These are phyloP conservation scores for Eimeria sp. DNA, from an alignment of 169 alveolate genomes.

Conservation along the genomic window DNA sequence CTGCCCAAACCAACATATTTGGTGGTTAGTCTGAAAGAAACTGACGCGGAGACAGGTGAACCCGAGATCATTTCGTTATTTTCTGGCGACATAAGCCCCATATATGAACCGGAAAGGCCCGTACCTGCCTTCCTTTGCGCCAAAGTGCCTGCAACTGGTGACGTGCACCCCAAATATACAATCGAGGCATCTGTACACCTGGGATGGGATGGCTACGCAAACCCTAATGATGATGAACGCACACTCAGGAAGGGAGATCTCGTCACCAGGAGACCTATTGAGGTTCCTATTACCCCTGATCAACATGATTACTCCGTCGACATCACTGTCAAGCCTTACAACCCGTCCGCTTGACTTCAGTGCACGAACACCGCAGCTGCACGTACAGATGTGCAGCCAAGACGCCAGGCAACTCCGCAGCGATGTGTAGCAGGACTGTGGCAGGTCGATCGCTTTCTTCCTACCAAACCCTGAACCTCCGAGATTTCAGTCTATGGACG, in stretches of 20 bases:
- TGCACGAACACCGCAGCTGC: neutral
- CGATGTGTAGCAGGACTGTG: neutral
- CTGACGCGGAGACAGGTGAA: slow-evolving; percentile 49
- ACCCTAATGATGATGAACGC: slow-evolving; percentile 53
- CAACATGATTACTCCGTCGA: slow-evolving; percentile 59
- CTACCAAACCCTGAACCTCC: neutral
- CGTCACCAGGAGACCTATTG: slow-evolving; percentile 11
- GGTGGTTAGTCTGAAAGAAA: slow-evolving; percentile 58
- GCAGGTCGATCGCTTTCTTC: neutral
- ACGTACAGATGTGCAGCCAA: neutral
- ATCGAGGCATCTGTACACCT: slow-evolving; percentile 49
- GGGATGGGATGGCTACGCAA: slow-evolving; percentile 71
- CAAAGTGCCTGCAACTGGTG: slow-evolving; percentile 33
- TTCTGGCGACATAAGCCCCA: slow-evolving; percentile 58
- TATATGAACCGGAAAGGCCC: slow-evolving; percentile 57
- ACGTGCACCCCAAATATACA: slow-evolving; percentile 21
- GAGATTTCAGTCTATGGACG: neutral
- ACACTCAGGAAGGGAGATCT: slow-evolving; percentile 58
- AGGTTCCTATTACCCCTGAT: slow-evolving; percentile 46
- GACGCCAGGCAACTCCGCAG: neutral
- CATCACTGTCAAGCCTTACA: slow-evolving; percentile 31
- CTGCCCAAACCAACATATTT: slow-evolving; percentile 71
- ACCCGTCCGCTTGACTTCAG: slow-evolving; percentile 31
- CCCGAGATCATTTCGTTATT: slow-evolving; percentile 61
- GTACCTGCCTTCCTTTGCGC: slow-evolving; percentile 76